A percentile compares a stretch with the other conserved stretches of the same genome.
phyloP scores from a whole-genome alignment of 345 rosid genomes.

The Salix caprea region DNA sequence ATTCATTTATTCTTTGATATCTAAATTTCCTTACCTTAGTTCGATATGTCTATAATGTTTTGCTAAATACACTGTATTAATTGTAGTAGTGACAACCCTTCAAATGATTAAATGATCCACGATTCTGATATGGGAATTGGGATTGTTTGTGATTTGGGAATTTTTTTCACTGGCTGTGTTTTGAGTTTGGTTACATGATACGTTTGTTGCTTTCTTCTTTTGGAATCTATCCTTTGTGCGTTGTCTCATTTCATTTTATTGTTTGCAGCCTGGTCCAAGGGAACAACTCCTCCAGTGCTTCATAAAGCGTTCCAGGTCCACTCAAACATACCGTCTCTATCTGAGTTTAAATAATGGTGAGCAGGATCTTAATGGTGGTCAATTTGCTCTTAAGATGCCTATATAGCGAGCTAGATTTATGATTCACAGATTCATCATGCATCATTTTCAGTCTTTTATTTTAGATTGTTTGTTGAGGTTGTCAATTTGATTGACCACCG shows the following conservation, averaged over 20 bases:
- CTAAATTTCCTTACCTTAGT: neutral
- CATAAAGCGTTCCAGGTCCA: slow-evolving; percentile 30
- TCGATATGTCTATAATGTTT: neutral
- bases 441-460: neutral
- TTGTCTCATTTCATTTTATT: slow-evolving; percentile 1
- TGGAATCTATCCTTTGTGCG: neutral
- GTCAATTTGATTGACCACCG: neutral
- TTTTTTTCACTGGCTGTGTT: neutral
- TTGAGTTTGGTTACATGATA: slow-evolving; percentile 6
- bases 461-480: neutral
- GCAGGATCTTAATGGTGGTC: neutral
- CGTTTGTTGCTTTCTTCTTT: neutral
- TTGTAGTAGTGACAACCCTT: neutral
- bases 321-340: slow-evolving; percentile 27
- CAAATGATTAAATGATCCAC: neutral
- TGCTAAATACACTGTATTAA: neutral
- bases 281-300: slow-evolving; percentile 29
- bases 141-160: neutral
- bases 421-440: neutral
- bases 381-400: neutral
- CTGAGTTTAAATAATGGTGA: slow-evolving; percentile 28
- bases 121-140: neutral
- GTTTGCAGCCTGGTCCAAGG: slow-evolving; percentile 32
- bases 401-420: neutral
- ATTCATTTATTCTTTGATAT: neutral